Percentiles rank a stretch among this genome's conserved stretches.
Evolutionary conservation across 2,329 filamentous ascomycete genomes (phyloP).

Genomic region (Trichoderma sp.): DNA sequence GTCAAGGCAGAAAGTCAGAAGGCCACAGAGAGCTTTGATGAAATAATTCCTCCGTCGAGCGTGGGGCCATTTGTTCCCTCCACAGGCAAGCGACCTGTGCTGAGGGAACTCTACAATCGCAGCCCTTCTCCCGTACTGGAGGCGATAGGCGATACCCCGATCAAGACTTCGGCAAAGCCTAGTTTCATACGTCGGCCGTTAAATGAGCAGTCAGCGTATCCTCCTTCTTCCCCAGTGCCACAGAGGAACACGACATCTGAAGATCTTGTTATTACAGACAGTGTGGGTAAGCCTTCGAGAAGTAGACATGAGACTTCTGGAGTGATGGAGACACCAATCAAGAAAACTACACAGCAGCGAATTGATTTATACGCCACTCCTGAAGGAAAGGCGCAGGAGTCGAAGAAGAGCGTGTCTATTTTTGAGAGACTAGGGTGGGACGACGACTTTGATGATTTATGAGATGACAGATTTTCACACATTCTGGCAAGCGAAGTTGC

Average conservation of each 20-base stretch:
- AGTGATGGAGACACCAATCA: slow-evolving; percentile 45
- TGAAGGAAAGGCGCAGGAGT: slow-evolving; percentile 25
- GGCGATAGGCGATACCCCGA: slow-evolving; percentile 38
- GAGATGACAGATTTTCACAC: slow-evolving; percentile 27
- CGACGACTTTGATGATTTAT: slow-evolving; percentile 54
- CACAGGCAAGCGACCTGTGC: slow-evolving; percentile 41
- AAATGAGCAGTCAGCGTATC: slow-evolving; percentile 35
- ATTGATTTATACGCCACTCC: slow-evolving; percentile 27
- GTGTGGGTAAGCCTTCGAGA: slow-evolving; percentile 27
- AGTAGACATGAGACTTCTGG: slow-evolving; percentile 25
- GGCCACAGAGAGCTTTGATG: slow-evolving; percentile 32
- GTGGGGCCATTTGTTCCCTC: slow-evolving; percentile 44
- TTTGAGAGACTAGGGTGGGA: slow-evolving; percentile 61
- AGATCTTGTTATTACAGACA: slow-evolving; percentile 26
- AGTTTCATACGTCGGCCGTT: slow-evolving; percentile 36
- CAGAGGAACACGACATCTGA: slow-evolving; percentile 31
- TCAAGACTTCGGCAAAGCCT: slow-evolving; percentile 30
- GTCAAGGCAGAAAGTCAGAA: slow-evolving; percentile 32
- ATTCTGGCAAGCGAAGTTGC: slow-evolving; percentile 21
- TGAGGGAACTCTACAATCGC: slow-evolving; percentile 36
- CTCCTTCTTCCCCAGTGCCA: slow-evolving; percentile 42
- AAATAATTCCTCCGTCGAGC: slow-evolving; percentile 42
- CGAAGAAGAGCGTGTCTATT: slow-evolving; percentile 45
- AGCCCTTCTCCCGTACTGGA: slow-evolving; percentile 36
- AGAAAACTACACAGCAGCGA: slow-evolving; percentile 34